Evolutionary conservation across 208 protist genomes (phyloP), one percentile per base, ranked within the genome.

Genomic region (Porcisia hertigi): DNA sequence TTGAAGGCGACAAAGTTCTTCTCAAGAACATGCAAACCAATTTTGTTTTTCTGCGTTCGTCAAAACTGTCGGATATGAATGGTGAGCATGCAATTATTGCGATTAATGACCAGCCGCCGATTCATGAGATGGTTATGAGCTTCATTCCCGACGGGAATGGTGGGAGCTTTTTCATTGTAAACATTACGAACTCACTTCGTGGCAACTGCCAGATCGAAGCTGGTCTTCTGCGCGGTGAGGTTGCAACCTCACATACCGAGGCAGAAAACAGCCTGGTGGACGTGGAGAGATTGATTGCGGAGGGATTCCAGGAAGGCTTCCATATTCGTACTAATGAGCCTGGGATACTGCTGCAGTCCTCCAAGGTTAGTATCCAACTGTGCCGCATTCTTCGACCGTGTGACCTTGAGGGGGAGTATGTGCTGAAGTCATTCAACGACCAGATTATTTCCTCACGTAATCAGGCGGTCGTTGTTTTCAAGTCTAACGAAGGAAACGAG

Each of bases 371-470:
- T 30, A 57, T 89, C 14, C 89, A 94, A 72, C 80, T 89, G 11
- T 79, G 80, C 73, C 83, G 83, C 45, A 79, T 87, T 62, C 71
- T 90, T 34, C 74, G 76, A 41, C 78, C 74, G 45, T 76, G 59
- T 2, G 79, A 88, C n/a, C 71, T 94, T 45, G 60, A 76, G 4
- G 85, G 88, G 14, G 86, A 92, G 69, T 94, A 89, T 75, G 25
- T 94, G 12, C 81, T 94, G 43, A 88, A 88, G 77, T 76, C 73
- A 43, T 87, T 86, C 74, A 89, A 92, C 63, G 88, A 84, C 45
- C 20, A 60, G 11, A 16, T 67, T 54, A 75, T 87, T 12, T 52
- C 71, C 23, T 80, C 80, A n/a, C 71, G 73, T 39, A 72, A 85
- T 14, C 90, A 92, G 75, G 71, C 86, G 14, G 81, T 70, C 52